phyloP scores from a whole-genome alignment of 768 basidiomycete genomes.

The Lanmaoa rubissima region DNA sequence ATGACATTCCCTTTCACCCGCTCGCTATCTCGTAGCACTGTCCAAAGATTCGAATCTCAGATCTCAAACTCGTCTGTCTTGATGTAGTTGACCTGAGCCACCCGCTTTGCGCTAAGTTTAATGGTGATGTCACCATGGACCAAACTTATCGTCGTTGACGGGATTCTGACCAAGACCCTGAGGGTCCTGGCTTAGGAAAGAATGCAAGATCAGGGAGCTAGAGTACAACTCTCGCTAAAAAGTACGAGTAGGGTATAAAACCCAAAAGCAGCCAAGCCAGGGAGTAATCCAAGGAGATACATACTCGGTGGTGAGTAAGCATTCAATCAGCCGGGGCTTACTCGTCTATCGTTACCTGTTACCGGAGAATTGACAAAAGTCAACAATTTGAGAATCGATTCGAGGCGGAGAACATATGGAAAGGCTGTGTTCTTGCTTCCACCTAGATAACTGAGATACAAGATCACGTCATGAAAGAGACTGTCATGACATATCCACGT shows the following conservation, averaged over 20 bases:
- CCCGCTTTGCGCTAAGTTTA: background rate
- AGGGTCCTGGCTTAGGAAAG: background rate
- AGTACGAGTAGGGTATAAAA: too few species aligned
- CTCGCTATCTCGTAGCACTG: too few species aligned
- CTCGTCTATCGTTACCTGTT: background rate
- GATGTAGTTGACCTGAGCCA: background rate
- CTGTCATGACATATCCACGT: constrained; percentile 57
- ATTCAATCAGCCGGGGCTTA: background rate
- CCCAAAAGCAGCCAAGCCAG: background rate
- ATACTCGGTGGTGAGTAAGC: background rate
- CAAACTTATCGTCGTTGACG: background rate
- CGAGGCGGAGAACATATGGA: background rate
- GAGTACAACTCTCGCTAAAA: background rate
- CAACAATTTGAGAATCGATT: background rate
- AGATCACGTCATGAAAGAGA: background rate
- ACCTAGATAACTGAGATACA: background rate
- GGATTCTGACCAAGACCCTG: background rate
- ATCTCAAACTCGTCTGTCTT: background rate
- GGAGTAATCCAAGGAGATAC: background rate
- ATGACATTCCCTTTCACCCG: too few species aligned
- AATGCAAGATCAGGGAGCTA: background rate
- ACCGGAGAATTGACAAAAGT: background rate
- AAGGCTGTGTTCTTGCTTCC: background rate
- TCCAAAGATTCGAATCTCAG: background rate
- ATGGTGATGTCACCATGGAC: background rate